A percentile compares a stretch with the other conserved stretches of the same genome.
Evolutionary conservation across 805 yeast genomes (phyloP).

Genomic region (Henningerozyma blattae): DNA sequence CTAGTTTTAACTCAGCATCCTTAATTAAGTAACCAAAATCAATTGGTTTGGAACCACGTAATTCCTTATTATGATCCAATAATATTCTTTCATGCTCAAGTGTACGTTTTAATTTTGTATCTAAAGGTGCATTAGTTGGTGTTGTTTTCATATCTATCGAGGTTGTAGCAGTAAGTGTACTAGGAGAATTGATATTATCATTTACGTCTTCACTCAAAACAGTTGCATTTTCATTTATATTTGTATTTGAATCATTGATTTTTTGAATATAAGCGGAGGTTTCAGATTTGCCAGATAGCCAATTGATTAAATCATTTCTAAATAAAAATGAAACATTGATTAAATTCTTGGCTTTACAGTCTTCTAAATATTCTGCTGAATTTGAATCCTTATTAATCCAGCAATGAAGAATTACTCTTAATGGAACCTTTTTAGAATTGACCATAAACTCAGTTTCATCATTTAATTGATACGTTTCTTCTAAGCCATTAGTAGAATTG

Average conservation of each 20-base stretch:
- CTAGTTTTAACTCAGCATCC: slow-evolving; percentile 50
- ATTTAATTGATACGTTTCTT: slow-evolving; percentile 32
- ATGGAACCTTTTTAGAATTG: slow-evolving; percentile 35
- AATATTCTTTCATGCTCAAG: slow-evolving; percentile 37
- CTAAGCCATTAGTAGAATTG: slow-evolving; percentile 9
- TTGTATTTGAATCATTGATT: background rate
- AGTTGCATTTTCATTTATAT: background rate
- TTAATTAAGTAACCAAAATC: slow-evolving; percentile 58
- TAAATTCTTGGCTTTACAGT: slow-evolving; percentile 52
- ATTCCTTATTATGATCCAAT: slow-evolving; percentile 45
- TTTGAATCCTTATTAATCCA: slow-evolving; percentile 66
- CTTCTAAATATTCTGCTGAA: slow-evolving; percentile 71
- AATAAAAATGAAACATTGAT: slow-evolving; percentile 72
- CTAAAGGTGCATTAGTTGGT: slow-evolving; percentile 21
- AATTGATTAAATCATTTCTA: slow-evolving; percentile 70
- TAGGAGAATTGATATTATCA: slow-evolving; percentile 20
- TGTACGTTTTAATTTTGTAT: no score
- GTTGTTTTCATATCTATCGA: slow-evolving; percentile 6
- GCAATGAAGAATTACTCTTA: slow-evolving; percentile 59
- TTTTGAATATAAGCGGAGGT: slow-evolving; percentile 41
- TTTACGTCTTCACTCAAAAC: background rate
- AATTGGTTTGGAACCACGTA: slow-evolving; percentile 55
- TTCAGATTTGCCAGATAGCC: slow-evolving; percentile 62
- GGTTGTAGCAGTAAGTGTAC: slow-evolving; percentile 13
- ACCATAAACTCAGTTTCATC: slow-evolving; percentile 42